Conservation (phyloP, 371 early-diverging fungal species). For the Mortierella sp. region DNA sequence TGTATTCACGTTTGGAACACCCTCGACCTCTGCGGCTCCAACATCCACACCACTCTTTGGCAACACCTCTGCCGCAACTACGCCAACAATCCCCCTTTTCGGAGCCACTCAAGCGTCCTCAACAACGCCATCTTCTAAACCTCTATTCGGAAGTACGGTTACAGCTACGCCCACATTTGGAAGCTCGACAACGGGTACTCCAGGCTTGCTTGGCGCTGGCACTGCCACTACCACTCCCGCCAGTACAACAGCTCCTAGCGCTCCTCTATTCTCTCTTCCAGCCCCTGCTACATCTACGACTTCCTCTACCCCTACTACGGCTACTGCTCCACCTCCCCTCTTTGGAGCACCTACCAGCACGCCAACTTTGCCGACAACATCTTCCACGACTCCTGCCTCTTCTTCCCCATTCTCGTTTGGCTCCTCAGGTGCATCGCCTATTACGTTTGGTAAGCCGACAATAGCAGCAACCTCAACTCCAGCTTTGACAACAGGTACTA, state of each 20-base stretch:
- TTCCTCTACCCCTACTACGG: too few relatives aligned
- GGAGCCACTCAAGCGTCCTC: background rate
- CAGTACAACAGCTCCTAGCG: background rate
- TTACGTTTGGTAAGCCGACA: background rate
- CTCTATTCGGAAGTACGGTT: background rate
- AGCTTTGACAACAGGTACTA: background rate
- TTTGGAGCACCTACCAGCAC: slow-evolving; percentile 19
- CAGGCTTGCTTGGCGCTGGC: background rate
- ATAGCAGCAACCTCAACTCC: background rate
- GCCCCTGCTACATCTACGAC: slow-evolving; percentile 7
- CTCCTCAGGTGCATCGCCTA: background rate
- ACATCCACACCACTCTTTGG: slow-evolving; percentile 12
- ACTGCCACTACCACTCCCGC: background rate
- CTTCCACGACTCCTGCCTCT: slow-evolving; percentile 8
- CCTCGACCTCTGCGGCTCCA: background rate
- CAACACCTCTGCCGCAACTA: background rate
- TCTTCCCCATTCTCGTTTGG: slow-evolving; percentile 19
- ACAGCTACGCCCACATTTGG: too few relatives aligned
- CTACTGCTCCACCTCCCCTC: slow-evolving; percentile 6
- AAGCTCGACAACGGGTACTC: too few relatives aligned
- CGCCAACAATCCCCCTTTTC: slow-evolving; percentile 8
- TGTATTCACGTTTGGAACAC: background rate
- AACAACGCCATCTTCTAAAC: background rate
- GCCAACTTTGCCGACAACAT: background rate
- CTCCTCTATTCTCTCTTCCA: slow-evolving; percentile 5